phyloP scores from a whole-genome alignment of 305 asterid species.

The Nicotiana rustica region DNA sequence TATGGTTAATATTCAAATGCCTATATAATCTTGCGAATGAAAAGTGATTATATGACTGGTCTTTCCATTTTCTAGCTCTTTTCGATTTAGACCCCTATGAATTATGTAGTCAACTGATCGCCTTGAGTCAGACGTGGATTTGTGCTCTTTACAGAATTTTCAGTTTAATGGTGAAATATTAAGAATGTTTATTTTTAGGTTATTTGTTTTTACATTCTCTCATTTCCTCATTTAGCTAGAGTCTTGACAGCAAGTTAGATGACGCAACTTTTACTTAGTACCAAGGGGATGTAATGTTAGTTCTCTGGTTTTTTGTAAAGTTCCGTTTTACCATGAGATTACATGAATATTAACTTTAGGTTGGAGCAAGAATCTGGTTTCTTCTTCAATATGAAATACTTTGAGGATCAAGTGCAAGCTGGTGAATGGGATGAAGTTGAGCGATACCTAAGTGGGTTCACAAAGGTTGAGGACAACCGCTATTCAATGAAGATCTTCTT shows the following conservation, averaged over 20 bases:
- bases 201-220: background rate
- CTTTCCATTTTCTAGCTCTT: conserved; percentile 14
- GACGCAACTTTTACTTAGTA: background rate
- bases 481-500: conserved; percentile 96
- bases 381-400: conserved; percentile 93
- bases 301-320: conserved; percentile 14
- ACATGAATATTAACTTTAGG: conserved; percentile 46
- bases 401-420: conserved; percentile 92
- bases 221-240: background rate
- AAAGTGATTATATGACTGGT: background rate
- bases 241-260: conserved; percentile 15
- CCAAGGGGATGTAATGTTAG: background rate
- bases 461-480: conserved; percentile 96
- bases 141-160: background rate
- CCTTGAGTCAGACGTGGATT: background rate
- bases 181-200: conserved; percentile 24
- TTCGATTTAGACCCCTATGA: conserved; percentile 8
- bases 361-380: conserved; percentile 97
- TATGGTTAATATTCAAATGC: conserved; percentile 32
- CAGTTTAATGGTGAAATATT: conserved; percentile 11
- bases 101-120: conserved; percentile 11
- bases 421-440: conserved; percentile 98
- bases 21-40: background rate
- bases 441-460: conserved; percentile 86
- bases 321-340: conserved; percentile 10